Evolutionary conservation across 225 moss, liverwort and hornwort genomes (phyloP).

Genomic region (Pleurozium schreberi): DNA sequence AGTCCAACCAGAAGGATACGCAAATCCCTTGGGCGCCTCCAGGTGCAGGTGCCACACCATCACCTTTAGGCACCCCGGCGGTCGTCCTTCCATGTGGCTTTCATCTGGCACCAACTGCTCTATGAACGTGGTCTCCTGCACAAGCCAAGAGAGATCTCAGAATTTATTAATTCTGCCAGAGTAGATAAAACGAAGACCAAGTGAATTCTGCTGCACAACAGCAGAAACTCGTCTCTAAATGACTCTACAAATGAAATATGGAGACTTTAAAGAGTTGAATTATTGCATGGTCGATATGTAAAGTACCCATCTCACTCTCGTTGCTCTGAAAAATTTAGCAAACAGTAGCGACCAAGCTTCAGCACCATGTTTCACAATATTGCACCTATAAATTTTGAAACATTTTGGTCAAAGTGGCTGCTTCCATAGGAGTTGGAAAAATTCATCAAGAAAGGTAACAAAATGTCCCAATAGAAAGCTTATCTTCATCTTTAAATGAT

Average conservation of each 20-base stretch:
- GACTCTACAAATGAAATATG: not conserved
- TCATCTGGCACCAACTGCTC: constrained; percentile 97
- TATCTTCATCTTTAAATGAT: not conserved
- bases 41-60: constrained; percentile 91
- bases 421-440: not conserved
- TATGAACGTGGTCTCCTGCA: constrained; percentile 91
- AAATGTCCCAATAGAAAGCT: not conserved
- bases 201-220: not conserved
- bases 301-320: not conserved
- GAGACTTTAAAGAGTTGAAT: not conserved
- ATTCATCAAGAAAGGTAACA: not conserved
- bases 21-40: constrained; percentile 55
- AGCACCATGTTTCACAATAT: not conserved
- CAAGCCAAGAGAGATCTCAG: not conserved
- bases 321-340: not conserved
- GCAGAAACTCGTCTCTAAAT: not conserved
- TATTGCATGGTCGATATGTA: too few species aligned
- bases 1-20: constrained; percentile 75
- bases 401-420: too few species aligned
- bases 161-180: not conserved
- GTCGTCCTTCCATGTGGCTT: constrained; percentile 81
- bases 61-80: constrained; percentile 74
- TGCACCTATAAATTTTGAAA: too few species aligned
- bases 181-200: not conserved
- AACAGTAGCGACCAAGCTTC: not conserved